Base-by-base conservation (phyloP, 2,329 filamentous ascomycete genomes). In the Fusarium begoniae region DNA sequence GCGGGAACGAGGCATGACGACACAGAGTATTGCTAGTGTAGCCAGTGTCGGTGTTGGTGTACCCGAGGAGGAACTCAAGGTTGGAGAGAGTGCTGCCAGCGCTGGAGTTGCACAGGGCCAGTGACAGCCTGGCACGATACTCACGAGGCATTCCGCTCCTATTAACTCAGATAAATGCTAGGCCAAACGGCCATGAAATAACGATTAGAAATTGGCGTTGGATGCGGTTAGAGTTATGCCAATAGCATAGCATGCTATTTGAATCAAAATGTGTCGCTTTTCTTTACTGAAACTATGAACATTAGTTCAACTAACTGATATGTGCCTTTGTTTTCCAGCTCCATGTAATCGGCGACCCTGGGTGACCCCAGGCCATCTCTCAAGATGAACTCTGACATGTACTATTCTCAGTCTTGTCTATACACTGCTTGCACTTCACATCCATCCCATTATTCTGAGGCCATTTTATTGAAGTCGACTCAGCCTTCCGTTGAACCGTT, bases 1-100 rank as follows among this genome's bases (percentile, higher is more conserved):
- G 22, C 77, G 81, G 6, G 85, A 87, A 56, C 82, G 87, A 53
- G 83, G 84, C 11, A 75, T 80, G 78, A 82, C 81, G 8, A 76
- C 79, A 8, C 82, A 85, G 32, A 89, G 86, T 75, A 80, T 83
- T 58, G 65, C 85, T 60, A 89, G 87, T 65, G 77, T 84, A 10
- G 84, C 82, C 53, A 89, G 86, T 66, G 79, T 85, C 6, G 87
- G 82, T 10, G 85, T 89, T 1, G 89, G 89, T 5, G 89, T 90
- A 7, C 86, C 88, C 0, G 89, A 91, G 48, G 89, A 90, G 53
- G 89, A 90, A 77, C 80, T 91, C 48, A 85, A 85, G 58, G 89
- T 91, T 35, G 90, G 90, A 4, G 89, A 91, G 82, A 91, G 89
- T 70, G 90, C 90, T 2, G 87, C 89, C 4, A 90, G 87, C 74